Evolutionary conservation across 2,329 filamentous ascomycete genomes (phyloP).

Genomic region (Cyphellophora europaea): DNA sequence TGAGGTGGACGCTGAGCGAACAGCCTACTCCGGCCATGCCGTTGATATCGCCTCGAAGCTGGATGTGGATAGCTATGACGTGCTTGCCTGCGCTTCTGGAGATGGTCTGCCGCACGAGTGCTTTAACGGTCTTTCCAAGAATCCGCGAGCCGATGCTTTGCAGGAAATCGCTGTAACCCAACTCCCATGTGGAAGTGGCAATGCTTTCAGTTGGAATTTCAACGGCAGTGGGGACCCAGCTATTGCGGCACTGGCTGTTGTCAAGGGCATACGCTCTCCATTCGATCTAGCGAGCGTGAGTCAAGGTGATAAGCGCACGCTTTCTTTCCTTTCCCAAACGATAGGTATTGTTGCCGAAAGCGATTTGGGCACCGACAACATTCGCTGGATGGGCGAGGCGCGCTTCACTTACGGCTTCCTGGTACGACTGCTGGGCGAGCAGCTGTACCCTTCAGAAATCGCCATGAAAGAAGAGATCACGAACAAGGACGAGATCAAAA

Average conservation of each 20-base stretch:
- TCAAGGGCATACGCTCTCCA: constrained; percentile 79
- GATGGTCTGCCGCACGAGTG: constrained; percentile 89
- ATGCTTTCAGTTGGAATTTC: constrained; percentile 84
- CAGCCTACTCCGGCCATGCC: constrained; percentile 66
- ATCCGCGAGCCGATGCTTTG: constrained; percentile 68
- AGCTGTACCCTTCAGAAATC: constrained; percentile 79
- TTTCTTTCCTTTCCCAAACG: constrained; percentile 87
- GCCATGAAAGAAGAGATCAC: constrained; percentile 74
- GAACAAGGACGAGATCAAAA: constrained; percentile 63
- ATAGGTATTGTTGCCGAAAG: constrained; percentile 84
- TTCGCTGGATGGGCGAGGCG: constrained; percentile 84
- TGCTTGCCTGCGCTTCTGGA: constrained; percentile 80
- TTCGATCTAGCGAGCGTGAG: constrained; percentile 83
- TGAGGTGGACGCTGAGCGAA: constrained; percentile 62
- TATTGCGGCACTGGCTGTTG: constrained; percentile 68
- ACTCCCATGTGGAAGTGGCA: constrained; percentile 86
- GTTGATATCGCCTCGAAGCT: constrained; percentile 64
- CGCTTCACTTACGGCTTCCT: constrained; percentile 81
- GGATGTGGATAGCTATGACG: constrained; percentile 73
- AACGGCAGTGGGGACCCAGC: constrained; percentile 70
- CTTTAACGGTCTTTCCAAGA: constrained; percentile 81
- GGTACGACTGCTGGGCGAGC: constrained; percentile 64
- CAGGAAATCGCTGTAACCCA: constrained; percentile 71
- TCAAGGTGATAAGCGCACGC: constrained; percentile 61
- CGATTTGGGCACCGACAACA: constrained; percentile 79